Conservation (phyloP, 495 filamentous ascomycete species). For the Choiromyces venosus region DNA sequence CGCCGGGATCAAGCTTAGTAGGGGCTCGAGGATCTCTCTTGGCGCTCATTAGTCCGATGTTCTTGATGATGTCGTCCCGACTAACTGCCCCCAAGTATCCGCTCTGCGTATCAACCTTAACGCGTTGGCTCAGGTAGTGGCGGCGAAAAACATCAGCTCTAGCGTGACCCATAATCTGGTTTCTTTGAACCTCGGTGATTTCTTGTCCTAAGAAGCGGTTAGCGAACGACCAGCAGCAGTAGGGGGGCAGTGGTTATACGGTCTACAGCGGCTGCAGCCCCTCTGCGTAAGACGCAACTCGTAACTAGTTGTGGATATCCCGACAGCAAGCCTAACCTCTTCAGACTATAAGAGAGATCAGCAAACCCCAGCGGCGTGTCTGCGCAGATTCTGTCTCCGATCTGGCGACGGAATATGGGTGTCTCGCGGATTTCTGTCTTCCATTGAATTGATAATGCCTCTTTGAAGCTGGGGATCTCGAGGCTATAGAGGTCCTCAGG, state of each 20-base stretch:
- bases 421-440: constrained; percentile 11
- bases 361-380: not conserved
- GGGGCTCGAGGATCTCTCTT: constrained; percentile 16
- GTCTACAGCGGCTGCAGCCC: constrained; percentile 9
- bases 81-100: not conserved
- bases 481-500: constrained; percentile 16
- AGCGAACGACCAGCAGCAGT: not conserved
- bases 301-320: constrained; percentile 10
- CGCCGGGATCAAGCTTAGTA: not conserved
- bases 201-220: not conserved
- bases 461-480: constrained; percentile 13
- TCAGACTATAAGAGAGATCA: not conserved
- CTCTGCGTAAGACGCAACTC: constrained; percentile 8
- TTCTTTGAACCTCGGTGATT: constrained; percentile 8
- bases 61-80: constrained; percentile 11
- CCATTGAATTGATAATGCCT: constrained; percentile 13
- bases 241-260: not conserved
- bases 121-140: constrained; percentile 10
- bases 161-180: constrained; percentile 13
- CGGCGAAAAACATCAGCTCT: constrained; percentile 11
- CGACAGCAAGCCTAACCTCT: not conserved
- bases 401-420: constrained; percentile 12
- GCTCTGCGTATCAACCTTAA: constrained; percentile 13
- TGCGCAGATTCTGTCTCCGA: not conserved
- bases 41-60: constrained; percentile 14